Evolutionary conservation across 441 rosid species (phyloP), one percentile per base, ranked within the genome.

Genomic region (Adansonia gregorii): DNA sequence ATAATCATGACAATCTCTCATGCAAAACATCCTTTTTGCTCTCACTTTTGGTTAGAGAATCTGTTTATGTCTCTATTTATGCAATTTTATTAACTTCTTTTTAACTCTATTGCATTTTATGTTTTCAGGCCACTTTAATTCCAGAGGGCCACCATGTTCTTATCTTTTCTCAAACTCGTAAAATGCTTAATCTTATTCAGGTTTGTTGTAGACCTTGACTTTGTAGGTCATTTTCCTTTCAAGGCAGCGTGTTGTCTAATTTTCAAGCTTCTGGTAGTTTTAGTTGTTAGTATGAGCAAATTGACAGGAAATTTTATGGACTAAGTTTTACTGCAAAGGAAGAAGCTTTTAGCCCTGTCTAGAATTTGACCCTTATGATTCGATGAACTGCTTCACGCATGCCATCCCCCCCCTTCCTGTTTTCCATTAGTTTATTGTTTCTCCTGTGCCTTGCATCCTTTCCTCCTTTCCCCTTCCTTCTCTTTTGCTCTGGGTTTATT

Each of bases 151-250:
- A 96, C 82, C 90, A 85, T 81, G 93, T 96, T 83, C 94, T 96
- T 51, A 90, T 96, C 82, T 96, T 96, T 85, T 96, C 99, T 55
- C 99, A 94, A 85, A 94, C 98, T 78, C 94, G 98, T 73, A 96
- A 96, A 83, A 96, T 96, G 99, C 94, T 96, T 67, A 88, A 94
- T 84, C 93, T 89, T 63, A 90, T 96, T 79, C 92, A 96, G 98
- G 99, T 96, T 72, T 83, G 92, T 77, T 83, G 48, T 74, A 56
- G 71, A 7, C 65, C 46, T 43, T 1, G 8, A 31, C 24, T 31
- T 14, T 14, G 35, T 64, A 14, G 45, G 22, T 14, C 74, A 51
- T 70, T 15, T 51, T 49, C 64, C 61, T 65, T 75, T 41, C 19
- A 8, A 8, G 24, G 12, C 6, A 24, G 12, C 17, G 55, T 75